These are phyloP conservation scores for Asterionellopsis glacialis DNA, from an alignment of 108 stramenopile species.

Conservation along the genomic window DNA sequence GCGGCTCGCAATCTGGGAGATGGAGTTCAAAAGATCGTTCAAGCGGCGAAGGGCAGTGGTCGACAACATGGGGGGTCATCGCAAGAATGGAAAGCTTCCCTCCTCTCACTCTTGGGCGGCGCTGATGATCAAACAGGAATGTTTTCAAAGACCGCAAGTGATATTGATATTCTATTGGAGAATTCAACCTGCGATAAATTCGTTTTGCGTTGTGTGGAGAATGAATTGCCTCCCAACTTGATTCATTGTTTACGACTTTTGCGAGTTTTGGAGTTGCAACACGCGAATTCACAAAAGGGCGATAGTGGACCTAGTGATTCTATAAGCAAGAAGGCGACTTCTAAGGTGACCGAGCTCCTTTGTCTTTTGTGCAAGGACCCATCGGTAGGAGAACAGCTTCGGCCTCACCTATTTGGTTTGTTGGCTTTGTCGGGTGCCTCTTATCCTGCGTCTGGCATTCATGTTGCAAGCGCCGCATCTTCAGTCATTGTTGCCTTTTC, in stretches of 20 bases:
- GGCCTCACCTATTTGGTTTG: conserved; percentile 89
- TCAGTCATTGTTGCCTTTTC: conserved; percentile 85
- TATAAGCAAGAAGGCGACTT: conserved; percentile 51
- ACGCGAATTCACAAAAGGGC: conserved; percentile 34
- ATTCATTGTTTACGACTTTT: conserved; percentile 91
- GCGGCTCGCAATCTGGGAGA: conserved; percentile 74
- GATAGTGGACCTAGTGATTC: conserved; percentile 11
- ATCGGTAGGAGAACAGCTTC: conserved; percentile 86
- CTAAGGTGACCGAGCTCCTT: conserved; percentile 72
- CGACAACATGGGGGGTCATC: conserved; percentile 15
- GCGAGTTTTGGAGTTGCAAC: conserved; percentile 90
- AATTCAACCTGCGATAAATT: conserved; percentile 76
- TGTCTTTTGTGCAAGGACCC: conserved; percentile 77
- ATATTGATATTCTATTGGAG: conserved; percentile 65
- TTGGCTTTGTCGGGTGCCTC: conserved; percentile 83
- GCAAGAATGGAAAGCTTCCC: conserved; percentile 62
- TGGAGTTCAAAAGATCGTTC: conserved; percentile 74
- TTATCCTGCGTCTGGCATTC: conserved; percentile 80
- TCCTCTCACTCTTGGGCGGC: conserved; percentile 66
- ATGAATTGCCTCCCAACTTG: conserved; percentile 92
- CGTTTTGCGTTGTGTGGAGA: conserved; percentile 86
- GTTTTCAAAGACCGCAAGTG: conserved; percentile 16
- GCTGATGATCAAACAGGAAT: conserved; percentile 23
- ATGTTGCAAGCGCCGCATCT: conserved; percentile 82
- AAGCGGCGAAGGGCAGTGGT: conserved; percentile 57